Percentiles rank a stretch among this genome's conserved stretches.
Evolutionary conservation across 73 alveolate species (phyloP).

Genomic region (Paraurostyla sp.): DNA sequence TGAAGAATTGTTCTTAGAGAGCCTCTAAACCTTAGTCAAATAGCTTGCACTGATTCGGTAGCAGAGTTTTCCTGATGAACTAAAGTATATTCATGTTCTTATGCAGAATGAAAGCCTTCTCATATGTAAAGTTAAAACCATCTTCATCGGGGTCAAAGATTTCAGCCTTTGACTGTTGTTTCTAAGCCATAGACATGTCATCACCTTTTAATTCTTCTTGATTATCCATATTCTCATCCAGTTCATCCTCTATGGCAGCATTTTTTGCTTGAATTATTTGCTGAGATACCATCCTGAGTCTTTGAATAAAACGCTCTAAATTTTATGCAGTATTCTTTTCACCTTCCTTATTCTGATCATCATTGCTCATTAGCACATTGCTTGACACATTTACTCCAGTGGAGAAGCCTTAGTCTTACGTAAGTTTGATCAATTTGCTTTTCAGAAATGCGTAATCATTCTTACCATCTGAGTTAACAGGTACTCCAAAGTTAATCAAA

Average conservation of each 20-base stretch:
- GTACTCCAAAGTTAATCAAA: conserved; percentile 93
- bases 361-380: not conserved
- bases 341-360: conserved; percentile 14
- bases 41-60: conserved; percentile 79
- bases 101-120: conserved; percentile 84
- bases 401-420: not conserved
- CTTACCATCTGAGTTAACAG: conserved; percentile 94
- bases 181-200: not conserved
- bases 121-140: conserved; percentile 87
- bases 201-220: conserved; percentile 41
- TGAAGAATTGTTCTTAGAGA: conserved; percentile 63
- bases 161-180: not conserved
- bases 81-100: conserved; percentile 89
- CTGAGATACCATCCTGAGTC: conserved; percentile 80
- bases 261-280: conserved; percentile 50
- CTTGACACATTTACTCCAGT: not conserved
- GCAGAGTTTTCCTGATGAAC: conserved; percentile 90
- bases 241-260: conserved; percentile 32
- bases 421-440: conserved; percentile 12
- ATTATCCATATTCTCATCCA: conserved; percentile 41
- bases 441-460: conserved; percentile 85
- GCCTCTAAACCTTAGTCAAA: conserved; percentile 81
- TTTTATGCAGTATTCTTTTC: conserved; percentile 63
- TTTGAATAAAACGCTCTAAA: conserved; percentile 83
- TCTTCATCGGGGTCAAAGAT: conserved; percentile 81